Base-by-base conservation (phyloP, 2,329 filamentous ascomycete species). In the Pezicula radicicola region DNA sequence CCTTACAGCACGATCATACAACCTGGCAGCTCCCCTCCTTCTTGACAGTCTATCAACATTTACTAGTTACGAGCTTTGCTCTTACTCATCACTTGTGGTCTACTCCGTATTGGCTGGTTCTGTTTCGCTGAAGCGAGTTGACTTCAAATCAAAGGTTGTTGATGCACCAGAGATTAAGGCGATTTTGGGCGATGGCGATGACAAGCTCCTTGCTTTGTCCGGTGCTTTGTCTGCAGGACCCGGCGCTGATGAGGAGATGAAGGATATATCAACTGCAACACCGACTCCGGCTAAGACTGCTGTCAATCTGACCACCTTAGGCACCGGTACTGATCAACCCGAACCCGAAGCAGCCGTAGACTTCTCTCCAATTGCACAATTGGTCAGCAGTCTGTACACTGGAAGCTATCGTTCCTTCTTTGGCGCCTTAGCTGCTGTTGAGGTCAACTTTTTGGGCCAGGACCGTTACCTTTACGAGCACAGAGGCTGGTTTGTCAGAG, bases 71-170 rank as follows among this genome's bases (percentile, higher is more conserved):
- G 94, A 99, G 73, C 84, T 99, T 46, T 99, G 94, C 84, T 93
- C 88, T 60, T 99, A 99, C 77, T 96, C 91, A 53, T 88, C 84
- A 55, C 83, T 99, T 21, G 94, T 99, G 48, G 86, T 97, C 52
- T 99, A 97, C 75, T 91, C 94, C 1, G 93, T 97, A 19, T 85
- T 99, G 33, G 91, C 94, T 35, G 94, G 94, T 53, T 95, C 92
- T 6, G 87, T 97, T 21, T 94, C 93, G 43, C 82, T 99, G 51
- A 96, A 97, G 77, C 88, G 94, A 46, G 91, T 97, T 33, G 94
- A 99, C 72, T 99, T 99, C 82, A 99, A 99, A 79, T 89, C 89
- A 60, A 97, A 97, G 78, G 94, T 99, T 25, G 93, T 99, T 39
- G 94, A 99, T 70, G 94, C 94, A 7, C 93, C 94, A 12, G 94